Evolutionary conservation across 495 filamentous ascomycete species (phyloP), one percentile per base, ranked within the genome.

Genomic region (Penicillium salamii): DNA sequence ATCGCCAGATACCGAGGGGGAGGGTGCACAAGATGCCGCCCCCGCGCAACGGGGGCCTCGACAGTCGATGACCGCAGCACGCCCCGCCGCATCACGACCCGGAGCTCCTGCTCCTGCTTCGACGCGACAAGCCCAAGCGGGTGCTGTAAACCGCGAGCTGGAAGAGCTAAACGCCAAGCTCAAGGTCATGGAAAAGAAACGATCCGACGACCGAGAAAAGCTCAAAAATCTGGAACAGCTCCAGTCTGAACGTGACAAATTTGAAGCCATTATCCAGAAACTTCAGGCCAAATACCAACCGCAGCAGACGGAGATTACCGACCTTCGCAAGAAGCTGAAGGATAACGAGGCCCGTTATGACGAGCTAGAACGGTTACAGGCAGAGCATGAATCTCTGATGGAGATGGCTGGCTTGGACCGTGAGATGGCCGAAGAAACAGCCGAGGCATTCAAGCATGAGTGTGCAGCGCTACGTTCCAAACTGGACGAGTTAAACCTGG

Each of bases 341-440:
- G 89, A 96, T 38, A 78, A 83, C 5, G 85, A 91, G 53, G 66
- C 76, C 12, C 78, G 76, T 40, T 67, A 88, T 8, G 85, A 87
- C 48, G 74, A 85, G 41, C 63, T 93, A 8, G 89, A 92, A 52
- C 70, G 76, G 12, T 71, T 86, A 17, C 86, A 91, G 59, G 86
- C 84, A 0, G 90, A 96, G 43, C 82, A 93, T 67, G 93, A 97
- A 14, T 79, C 83, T 5, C 75, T 86, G 13, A 70, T 96, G 68
- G 95, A 98, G 72, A 85, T 95, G 71, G 89, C 89, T 14, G 85
- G 86, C 0, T 72, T 98, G 15, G 93, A 98, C 61, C 78, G 90
- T 13, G 92, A 97, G 66, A 96, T 97, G 90, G 95, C 93, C 2
- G 92, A 97, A 66, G 92, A 97, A 61, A 88, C 82, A 29, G 86